These are phyloP conservation scores for Amanita subjunquillea DNA, from an alignment of 768 basidiomycete genomes.

Conservation along the genomic window DNA sequence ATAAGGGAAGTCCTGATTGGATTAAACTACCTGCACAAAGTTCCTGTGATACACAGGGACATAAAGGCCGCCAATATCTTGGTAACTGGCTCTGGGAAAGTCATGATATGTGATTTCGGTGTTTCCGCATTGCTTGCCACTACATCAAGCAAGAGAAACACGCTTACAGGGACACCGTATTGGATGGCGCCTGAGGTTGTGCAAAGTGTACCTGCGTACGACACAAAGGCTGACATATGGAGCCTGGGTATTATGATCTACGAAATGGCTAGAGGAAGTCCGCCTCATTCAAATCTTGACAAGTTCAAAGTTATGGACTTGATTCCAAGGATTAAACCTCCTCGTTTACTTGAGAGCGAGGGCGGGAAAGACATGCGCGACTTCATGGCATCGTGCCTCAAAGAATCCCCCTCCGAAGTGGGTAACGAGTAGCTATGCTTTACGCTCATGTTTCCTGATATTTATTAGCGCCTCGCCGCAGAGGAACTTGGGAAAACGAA, in stretches of 20 bases:
- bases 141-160: slow-evolving; percentile 85
- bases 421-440: slow-evolving; percentile 11
- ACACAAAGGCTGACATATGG: slow-evolving; percentile 98
- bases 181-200: slow-evolving; percentile 99
- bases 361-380: slow-evolving; percentile 83
- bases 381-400: slow-evolving; percentile 75
- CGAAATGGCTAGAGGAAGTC: slow-evolving; percentile 95
- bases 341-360: slow-evolving; percentile 64
- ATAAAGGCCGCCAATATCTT: slow-evolving; percentile 98
- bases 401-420: slow-evolving; percentile 74
- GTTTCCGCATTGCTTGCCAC: slow-evolving; percentile 88
- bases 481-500: slow-evolving; percentile 83
- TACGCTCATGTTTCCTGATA: slow-evolving; percentile 1
- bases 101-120: slow-evolving; percentile 97
- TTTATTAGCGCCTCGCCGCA: slow-evolving; percentile 65
- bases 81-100: slow-evolving; percentile 77
- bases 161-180: slow-evolving; percentile 93
- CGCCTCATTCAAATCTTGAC: slow-evolving; percentile 85
- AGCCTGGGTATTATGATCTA: slow-evolving; percentile 92
- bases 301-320: slow-evolving; percentile 81
- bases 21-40: slow-evolving; percentile 84
- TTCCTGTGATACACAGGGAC: slow-evolving; percentile 93
- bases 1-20: slow-evolving; percentile 82
- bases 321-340: slow-evolving; percentile 79
- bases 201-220: slow-evolving; percentile 80